Conservation (phyloP, 1,284 basidiomycete species). For the Athelia psychrophila region DNA sequence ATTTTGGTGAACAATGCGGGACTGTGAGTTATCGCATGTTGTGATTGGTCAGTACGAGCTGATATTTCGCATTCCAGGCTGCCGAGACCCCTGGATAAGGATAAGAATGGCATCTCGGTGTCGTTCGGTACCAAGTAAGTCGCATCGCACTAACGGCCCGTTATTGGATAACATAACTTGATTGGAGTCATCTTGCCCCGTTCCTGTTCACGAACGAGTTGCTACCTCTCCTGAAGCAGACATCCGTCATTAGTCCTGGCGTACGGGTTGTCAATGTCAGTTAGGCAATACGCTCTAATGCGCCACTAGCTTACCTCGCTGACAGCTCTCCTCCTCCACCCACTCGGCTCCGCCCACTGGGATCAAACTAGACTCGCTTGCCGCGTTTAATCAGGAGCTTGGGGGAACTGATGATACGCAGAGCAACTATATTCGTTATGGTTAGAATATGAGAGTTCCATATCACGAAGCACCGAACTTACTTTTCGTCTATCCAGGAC, state of each 20-base stretch:
- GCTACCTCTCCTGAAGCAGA: conserved; percentile 24
- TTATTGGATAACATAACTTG: not conserved
- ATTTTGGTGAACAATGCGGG: not conserved
- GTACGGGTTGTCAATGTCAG: conserved; percentile 30
- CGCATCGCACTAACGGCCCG: too few relatives aligned
- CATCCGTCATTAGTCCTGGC: conserved; percentile 22
- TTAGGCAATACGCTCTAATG: not conserved
- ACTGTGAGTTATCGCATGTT: not conserved
- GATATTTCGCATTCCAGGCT: not conserved
- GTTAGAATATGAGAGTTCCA: not conserved
- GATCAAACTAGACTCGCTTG: conserved; percentile 2
- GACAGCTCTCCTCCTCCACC: conserved; percentile 5
- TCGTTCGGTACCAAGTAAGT: conserved; percentile 24
- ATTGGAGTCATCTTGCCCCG: conserved; percentile 25
- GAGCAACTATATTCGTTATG: not conserved
- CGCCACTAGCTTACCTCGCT: not conserved
- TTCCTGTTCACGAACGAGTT: conserved; percentile 28
- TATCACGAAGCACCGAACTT: not conserved
- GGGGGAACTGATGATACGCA: not conserved
- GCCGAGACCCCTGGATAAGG: not conserved
- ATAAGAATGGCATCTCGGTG: conserved; percentile 14
- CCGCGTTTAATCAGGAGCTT: not conserved
- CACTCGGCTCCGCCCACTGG: conserved; percentile 6
- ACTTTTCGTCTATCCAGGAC: not conserved
- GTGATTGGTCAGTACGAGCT: too few relatives aligned